Percentiles rank a stretch among this genome's conserved stretches.
Conservation (phyloP, 78 protist species). For the slime mould (Dictyostelium discoideum) region dicty_2.7 NC_007091.3:3219001-3219500, state of each 20-base stretch:
- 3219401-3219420: conserved; percentile 68
- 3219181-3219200: conserved; percentile 71
- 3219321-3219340: neutral
- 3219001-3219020: neutral
- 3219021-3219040: neutral
- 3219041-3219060: neutral
- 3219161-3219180: conserved; percentile 75
- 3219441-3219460: neutral
- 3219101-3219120: conserved; percentile 29
- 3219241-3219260: neutral
- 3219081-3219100: neutral
- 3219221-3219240: neutral
- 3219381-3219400: conserved; percentile 59
- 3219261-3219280: neutral
- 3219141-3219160: conserved; percentile 64
- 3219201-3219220: conserved; percentile 52
- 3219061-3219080: too few relatives aligned
- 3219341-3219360: neutral
- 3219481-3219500: neutral
- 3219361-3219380: neutral
- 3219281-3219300: neutral
- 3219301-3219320: conserved; percentile 8
- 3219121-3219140: conserved; percentile 57
- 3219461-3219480: neutral
- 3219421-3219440: conserved; percentile 36